phyloP scores from a whole-genome alignment of 2,329 filamentous ascomycete genomes.

The Sphaerostilbella broomeana region DNA sequence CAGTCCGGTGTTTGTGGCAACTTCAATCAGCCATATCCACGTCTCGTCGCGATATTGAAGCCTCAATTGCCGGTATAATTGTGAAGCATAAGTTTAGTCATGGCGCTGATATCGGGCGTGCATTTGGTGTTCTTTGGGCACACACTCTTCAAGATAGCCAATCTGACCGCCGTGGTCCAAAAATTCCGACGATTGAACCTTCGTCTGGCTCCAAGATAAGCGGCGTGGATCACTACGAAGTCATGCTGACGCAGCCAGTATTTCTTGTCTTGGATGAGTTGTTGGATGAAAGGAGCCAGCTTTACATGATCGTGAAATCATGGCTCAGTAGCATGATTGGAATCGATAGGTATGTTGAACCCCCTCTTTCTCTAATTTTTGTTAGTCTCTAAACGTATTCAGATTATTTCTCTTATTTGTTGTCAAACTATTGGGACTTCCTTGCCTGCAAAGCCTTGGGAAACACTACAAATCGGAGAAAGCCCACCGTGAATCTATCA shows the following conservation, averaged over 20 bases:
- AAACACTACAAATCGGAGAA: conserved; percentile 16
- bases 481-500: conserved; percentile 1
- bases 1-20: conserved; percentile 78
- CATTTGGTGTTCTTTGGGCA: conserved; percentile 75
- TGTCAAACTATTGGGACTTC: conserved; percentile 49
- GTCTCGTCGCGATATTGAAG: conserved; percentile 69
- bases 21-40: conserved; percentile 66
- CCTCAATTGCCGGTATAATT: conserved; percentile 65
- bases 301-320: conserved; percentile 68
- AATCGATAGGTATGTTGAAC: conserved; percentile 49
- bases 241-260: conserved; percentile 73
- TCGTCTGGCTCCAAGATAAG: conserved; percentile 37
- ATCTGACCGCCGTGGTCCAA: conserved; percentile 45
- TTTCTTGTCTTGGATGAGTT: conserved; percentile 77
- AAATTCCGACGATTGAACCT: conserved; percentile 32
- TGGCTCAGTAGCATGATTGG: conserved; percentile 69
- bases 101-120: conserved; percentile 54
- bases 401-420: conserved; percentile 58
- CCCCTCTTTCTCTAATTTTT: not conserved
- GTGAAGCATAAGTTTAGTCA: conserved; percentile 39
- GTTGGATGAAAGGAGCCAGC: conserved; percentile 62
- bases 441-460: conserved; percentile 37
- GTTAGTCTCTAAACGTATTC: conserved; percentile 5
- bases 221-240: conserved; percentile 57
- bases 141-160: conserved; percentile 61